These are phyloP conservation scores for Coemansia sp. DNA, from an alignment of 192 early-diverging fungal species.

Conservation along the genomic window DNA sequence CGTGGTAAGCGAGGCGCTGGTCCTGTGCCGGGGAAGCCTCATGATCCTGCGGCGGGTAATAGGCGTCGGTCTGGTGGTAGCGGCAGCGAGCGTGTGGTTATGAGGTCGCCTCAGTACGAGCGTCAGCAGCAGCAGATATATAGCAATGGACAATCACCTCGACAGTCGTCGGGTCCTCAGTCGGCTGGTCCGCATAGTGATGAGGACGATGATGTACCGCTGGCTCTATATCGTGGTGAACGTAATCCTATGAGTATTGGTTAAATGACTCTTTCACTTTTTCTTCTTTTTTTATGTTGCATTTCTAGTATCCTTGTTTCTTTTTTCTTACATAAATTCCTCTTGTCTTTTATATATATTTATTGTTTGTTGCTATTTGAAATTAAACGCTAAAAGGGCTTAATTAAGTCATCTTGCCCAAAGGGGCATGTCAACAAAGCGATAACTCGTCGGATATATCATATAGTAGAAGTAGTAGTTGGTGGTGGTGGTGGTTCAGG, in stretches of 20 bases:
- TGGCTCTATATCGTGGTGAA: conserved; percentile 62
- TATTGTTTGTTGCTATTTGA: neutral
- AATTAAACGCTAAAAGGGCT: too few relatives aligned
- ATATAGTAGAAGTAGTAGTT: too few relatives aligned
- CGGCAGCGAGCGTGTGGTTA: conserved; percentile 42
- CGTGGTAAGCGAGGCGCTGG: conserved; percentile 23
- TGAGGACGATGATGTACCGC: conserved; percentile 66
- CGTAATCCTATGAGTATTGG: conserved; percentile 53
- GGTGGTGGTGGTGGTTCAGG: too few relatives aligned
- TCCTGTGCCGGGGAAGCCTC: conserved; percentile 3
- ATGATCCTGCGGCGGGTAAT: conserved; percentile 18
- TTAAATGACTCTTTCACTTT: neutral
- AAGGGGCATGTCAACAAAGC: too few relatives aligned
- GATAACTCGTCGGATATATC: too few relatives aligned
- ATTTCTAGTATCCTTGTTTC: conserved; percentile 11
- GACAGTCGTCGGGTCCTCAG: conserved; percentile 12
- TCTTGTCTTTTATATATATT: neutral
- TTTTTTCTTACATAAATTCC: conserved; percentile 7
- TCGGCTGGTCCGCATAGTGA: conserved; percentile 44
- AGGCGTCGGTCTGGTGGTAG: conserved; percentile 32
- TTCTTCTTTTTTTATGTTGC: conserved; percentile 10
- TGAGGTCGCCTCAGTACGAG: conserved; percentile 57
- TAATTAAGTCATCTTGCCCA: too few relatives aligned
- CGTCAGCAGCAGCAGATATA: conserved; percentile 60
- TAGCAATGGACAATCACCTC: conserved; percentile 17